Evolutionary conservation across 192 early-diverging fungal genomes (phyloP), one percentile per base, ranked within the genome.

Genomic region (Coemansia sp.): DNA sequence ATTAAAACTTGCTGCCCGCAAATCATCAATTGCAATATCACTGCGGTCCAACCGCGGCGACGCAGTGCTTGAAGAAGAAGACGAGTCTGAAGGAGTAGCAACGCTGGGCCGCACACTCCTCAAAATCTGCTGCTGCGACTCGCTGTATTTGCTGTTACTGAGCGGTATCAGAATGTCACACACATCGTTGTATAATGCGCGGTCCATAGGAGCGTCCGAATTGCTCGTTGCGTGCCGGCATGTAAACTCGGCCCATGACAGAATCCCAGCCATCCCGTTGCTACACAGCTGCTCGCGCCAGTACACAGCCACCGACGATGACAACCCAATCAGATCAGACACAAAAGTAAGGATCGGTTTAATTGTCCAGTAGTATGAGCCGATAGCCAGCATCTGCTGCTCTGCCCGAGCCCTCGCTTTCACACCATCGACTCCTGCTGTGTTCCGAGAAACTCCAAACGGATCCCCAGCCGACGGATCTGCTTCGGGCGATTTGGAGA

Each of bases 291-390:
- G 14, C 22, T 53, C 59, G 2, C 25, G 14, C 38, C 45, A 43
- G 7, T 37, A 47, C 59, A 24, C 2, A 21, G 56, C 27, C 23
- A 14, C 32, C 25, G 45, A 10, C 2, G 6, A 11, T 14, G 53
- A 48, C 7, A 7, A 8, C 1, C 12, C 50, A 24, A 55, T 57
- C 43, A 64, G 12, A 12, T 61, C 22, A 2, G 11, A 5, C 0
- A 59, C 49, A 39, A 66, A 29, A 12, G 14, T 1, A 24, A 66
- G 25, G 2, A 72, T 39, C 9, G 70, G 67, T 15, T 32, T 52
- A 5, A 64, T 45, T 2, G 60, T 52, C 70, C 70, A 73, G 53
- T 73, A 72, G 54, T 72, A 65, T 3, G 32, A 45, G 11, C 54
- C 66, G 3, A 64, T 22, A 17, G 47, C 60, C 24, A 47, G 17